Evolutionary conservation across 441 rosid genomes (phyloP), one percentile per base, ranked within the genome.

Genomic region (Gossypium davidsonii): DNA sequence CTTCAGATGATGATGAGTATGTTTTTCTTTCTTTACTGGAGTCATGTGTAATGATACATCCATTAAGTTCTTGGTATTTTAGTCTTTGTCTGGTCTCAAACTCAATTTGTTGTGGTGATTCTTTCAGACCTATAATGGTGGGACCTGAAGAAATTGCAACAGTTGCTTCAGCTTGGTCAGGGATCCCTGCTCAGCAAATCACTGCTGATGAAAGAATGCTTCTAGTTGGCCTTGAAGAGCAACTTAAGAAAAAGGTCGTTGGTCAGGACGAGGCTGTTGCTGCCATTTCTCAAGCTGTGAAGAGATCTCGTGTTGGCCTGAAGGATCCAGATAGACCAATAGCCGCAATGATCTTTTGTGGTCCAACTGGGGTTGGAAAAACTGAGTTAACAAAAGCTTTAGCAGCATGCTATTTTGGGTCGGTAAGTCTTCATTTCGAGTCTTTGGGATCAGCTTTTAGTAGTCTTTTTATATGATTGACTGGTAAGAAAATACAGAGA

Each of bases 291-390:
- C 87, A 92, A 81, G 94, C 94, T 60, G 88, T 90, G 21, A 90
- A 84, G 82, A 90, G 94, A 84, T 86, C 94, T 14, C 84, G 92
- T 15, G 88, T 87, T 74, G 94, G 92, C 58, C 81, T 90, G 72
- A 88, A 85, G 78, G 90, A 90, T 79, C 91, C 94, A 3, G 82
- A 82, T 73, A 83, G 94, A 74, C 94, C 94, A 15, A 86, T 87
- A 48, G 90, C 94, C 1, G 86, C 94, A 49, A 86, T 90, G 92
- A 89, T 90, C 49, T 90, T 90, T 74, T 90, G 94, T 78, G 94
- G 94, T 59, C 94, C 92, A 51, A 90, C 94, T 18, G 94, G 94
- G 60, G 91, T 90, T 65, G 94, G 94, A n/a, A 90, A 88, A 80
- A 90, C 95, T 17, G 92, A 90, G 67, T 81, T 90, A 73, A 77